Percentiles rank a stretch among this genome's conserved stretches.
phyloP scores from a whole-genome alignment of 2,329 filamentous ascomycete species.

The Arthrobotrys iridis region DNA sequence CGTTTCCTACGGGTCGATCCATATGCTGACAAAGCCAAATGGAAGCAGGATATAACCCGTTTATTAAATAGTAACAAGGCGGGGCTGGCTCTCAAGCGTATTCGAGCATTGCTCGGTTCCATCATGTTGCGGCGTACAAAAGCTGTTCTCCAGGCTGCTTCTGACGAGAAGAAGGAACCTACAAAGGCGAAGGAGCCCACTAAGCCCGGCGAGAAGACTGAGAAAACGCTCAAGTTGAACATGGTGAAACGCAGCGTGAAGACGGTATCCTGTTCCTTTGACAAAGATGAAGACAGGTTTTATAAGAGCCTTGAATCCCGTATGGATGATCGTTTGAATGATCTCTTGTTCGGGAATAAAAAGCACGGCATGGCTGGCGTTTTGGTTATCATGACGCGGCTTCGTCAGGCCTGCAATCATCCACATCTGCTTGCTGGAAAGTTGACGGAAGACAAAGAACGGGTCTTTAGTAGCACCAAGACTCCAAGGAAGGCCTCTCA shows the following conservation, averaged over 20 bases:
- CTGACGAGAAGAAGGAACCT: conserved; percentile 62
- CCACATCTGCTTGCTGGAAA: conserved; percentile 86
- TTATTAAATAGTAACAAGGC: conserved; percentile 92
- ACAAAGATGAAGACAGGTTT: conserved; percentile 81
- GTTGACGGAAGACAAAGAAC: conserved; percentile 86
- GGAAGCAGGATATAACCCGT: conserved; percentile 89
- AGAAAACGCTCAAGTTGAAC: conserved; percentile 82
- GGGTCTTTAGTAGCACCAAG: conserved; percentile 66
- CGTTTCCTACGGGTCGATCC: conserved; percentile 91
- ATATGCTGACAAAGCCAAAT: conserved; percentile 83
- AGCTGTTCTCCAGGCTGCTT: conserved; percentile 89
- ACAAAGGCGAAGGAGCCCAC: conserved; percentile 66
- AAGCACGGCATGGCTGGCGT: conserved; percentile 79
- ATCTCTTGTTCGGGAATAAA: conserved; percentile 79
- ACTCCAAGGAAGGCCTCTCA: conserved; percentile 63
- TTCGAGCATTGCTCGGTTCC: conserved; percentile 85
- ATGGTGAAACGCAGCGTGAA: conserved; percentile 79
- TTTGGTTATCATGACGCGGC: conserved; percentile 85
- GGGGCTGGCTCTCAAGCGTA: conserved; percentile 83
- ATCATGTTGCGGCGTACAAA: conserved; percentile 99
- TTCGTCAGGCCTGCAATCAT: conserved; percentile 95
- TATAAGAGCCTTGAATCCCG: conserved; percentile 85
- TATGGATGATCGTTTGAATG: conserved; percentile 84
- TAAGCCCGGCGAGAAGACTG: conserved; percentile 61
- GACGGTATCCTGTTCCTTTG: conserved; percentile 79